Evolutionary conservation across 2,329 filamentous ascomycete species (phyloP).

Genomic region (Paraconiothyrium sp.): DNA sequence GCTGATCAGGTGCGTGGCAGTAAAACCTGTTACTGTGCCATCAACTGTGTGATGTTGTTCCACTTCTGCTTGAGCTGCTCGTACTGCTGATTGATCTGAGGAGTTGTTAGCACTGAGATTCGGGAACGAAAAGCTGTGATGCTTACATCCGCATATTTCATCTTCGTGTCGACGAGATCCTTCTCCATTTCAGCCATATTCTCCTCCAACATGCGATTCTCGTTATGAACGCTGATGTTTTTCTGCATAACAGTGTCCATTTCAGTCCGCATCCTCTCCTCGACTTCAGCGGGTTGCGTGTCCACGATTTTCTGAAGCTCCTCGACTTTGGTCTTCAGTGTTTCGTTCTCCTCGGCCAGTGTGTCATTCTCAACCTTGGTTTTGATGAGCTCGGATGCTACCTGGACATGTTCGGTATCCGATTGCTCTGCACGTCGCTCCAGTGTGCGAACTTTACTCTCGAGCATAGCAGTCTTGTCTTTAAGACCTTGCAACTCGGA

Average conservation of each 20-base stretch:
- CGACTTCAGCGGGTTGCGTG: constrained; percentile 87
- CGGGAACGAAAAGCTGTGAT: neutral
- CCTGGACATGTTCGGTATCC: constrained; percentile 87
- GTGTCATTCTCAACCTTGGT: constrained; percentile 94
- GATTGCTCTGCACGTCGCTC: constrained; percentile 89
- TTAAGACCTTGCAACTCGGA: constrained; percentile 77
- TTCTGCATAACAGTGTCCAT: constrained; percentile 92
- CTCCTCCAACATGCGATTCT: constrained; percentile 88
- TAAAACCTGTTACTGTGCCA: constrained; percentile 43
- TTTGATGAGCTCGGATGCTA: constrained; percentile 90
- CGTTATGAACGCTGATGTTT: constrained; percentile 92
- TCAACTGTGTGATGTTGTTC: constrained; percentile 57
- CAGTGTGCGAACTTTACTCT: constrained; percentile 80
- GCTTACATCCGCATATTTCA: constrained; percentile 93
- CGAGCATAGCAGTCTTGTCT: constrained; percentile 67
- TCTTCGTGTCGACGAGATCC: constrained; percentile 90
- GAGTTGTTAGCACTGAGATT: constrained; percentile 25
- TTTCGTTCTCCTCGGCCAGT: constrained; percentile 88
- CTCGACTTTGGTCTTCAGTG: constrained; percentile 81
- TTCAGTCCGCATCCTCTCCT: constrained; percentile 80
- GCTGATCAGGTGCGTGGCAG: neutral
- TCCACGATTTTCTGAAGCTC: constrained; percentile 89
- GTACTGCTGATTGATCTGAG: constrained; percentile 58
- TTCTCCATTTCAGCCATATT: constrained; percentile 92
- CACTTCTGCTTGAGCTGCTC: constrained; percentile 60